These are phyloP conservation scores for Rhazya stricta DNA, from an alignment of 257 asterid genomes.

Conservation along the genomic window DNA sequence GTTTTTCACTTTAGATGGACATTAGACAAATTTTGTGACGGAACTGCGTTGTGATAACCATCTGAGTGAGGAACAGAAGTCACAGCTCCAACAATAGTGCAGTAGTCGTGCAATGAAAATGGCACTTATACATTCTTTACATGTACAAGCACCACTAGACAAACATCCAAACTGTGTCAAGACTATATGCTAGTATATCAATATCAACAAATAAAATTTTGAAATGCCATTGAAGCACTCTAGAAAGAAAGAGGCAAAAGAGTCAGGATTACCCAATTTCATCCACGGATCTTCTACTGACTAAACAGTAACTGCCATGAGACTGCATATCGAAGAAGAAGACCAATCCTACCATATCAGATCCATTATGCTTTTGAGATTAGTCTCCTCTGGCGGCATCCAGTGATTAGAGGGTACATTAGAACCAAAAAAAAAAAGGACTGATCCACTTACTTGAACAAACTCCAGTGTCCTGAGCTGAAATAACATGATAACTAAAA, in stretches of 20 bases:
- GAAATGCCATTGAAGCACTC: not conserved
- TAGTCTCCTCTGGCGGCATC: too few relatives aligned
- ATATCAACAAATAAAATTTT: not conserved
- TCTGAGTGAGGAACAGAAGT: conserved; percentile 31
- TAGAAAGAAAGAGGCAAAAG: not conserved
- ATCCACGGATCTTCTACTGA: not conserved
- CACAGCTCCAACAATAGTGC: conserved; percentile 15
- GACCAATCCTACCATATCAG: too few relatives aligned
- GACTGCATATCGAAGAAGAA: not conserved
- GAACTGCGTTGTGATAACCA: conserved; percentile 33
- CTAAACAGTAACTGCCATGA: not conserved
- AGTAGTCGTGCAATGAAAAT: conserved; percentile 30
- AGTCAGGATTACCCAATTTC: not conserved
- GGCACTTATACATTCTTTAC: not conserved
- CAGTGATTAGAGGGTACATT: too few relatives aligned
- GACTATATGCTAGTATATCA: not conserved
- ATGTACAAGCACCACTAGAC: not conserved
- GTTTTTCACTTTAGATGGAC: conserved; percentile 41
- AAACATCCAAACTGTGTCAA: not conserved
- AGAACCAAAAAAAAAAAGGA: too few relatives aligned
- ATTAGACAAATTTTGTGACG: conserved; percentile 48
- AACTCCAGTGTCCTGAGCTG: too few relatives aligned
- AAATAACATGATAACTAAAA: too few relatives aligned
- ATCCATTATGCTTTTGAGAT: too few relatives aligned
- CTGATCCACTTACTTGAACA: too few relatives aligned